Evolutionary conservation across 1,284 basidiomycete genomes (phyloP).

Genomic region (Boletus mariae): DNA sequence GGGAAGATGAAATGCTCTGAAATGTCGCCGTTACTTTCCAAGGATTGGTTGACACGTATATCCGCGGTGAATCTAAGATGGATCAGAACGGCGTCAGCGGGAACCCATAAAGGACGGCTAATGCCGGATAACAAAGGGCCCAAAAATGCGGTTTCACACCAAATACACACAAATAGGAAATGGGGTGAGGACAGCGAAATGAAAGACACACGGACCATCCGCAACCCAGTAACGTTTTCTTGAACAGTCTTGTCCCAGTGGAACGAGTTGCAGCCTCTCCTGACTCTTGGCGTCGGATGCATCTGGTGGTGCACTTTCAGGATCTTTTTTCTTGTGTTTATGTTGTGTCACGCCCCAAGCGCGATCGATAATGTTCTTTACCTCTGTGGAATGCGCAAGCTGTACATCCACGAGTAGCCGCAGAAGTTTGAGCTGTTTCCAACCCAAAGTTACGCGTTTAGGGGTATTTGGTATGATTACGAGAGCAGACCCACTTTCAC

Average conservation of each 20-base stretch:
- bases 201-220: conserved; percentile 69
- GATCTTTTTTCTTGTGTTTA: conserved; percentile 76
- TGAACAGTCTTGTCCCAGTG: conserved; percentile 67
- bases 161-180: conserved; percentile 71
- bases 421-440: conserved; percentile 66
- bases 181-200: conserved; percentile 35
- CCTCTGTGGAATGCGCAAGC: conserved; percentile 58
- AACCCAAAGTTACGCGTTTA: conserved; percentile 29
- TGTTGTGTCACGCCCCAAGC: conserved; percentile 79
- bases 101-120: conserved; percentile 34
- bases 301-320: conserved; percentile 48
- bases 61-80: conserved; percentile 68
- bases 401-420: conserved; percentile 78
- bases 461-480: conserved; percentile 26
- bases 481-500: conserved; percentile 57
- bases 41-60: conserved; percentile 78
- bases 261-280: conserved; percentile 57
- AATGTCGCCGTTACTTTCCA: conserved; percentile 80
- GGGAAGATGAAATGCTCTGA: conserved; percentile 61
- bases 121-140: conserved; percentile 37
- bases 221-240: conserved; percentile 76
- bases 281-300: conserved; percentile 59
- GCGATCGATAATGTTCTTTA: conserved; percentile 71
- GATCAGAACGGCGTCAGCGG: conserved; percentile 34
- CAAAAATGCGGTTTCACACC: conserved; percentile 42